phyloP scores from a whole-genome alignment of 2,329 filamentous ascomycete species.

The Penicillium sp. region DNA sequence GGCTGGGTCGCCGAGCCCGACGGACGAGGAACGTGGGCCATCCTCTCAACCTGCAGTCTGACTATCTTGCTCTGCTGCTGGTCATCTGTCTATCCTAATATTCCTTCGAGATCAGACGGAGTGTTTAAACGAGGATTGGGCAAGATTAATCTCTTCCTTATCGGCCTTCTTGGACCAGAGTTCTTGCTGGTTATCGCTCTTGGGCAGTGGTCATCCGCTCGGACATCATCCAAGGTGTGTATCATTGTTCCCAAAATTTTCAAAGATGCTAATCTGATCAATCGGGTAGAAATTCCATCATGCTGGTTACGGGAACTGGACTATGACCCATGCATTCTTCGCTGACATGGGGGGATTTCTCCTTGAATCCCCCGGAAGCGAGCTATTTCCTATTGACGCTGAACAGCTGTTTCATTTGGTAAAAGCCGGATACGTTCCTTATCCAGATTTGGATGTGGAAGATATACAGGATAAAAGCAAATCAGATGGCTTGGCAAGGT shows the following conservation, averaged over 20 bases:
- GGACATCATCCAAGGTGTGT: conserved; percentile 6
- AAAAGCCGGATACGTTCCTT: background rate
- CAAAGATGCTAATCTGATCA: too few species aligned
- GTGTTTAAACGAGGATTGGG: background rate
- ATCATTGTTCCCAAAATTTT: background rate
- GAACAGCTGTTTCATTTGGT: conserved; percentile 6
- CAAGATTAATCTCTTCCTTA: conserved; percentile 4
- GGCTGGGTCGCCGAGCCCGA: conserved; percentile 12
- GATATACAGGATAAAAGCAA: conserved; percentile 7
- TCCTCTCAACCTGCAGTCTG: conserved; percentile 9
- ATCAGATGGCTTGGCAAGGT: conserved; percentile 5
- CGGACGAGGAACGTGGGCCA: conserved; percentile 7
- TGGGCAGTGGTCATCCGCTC: conserved; percentile 12
- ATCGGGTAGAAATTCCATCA: too few species aligned
- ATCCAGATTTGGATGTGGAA: conserved; percentile 4
- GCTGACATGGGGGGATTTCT: conserved; percentile 10
- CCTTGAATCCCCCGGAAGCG: conserved; percentile 3
- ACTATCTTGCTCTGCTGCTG: conserved; percentile 12
- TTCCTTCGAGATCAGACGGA: background rate
- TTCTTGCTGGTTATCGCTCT: conserved; percentile 5
- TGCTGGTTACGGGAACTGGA: background rate
- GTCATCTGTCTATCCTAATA: conserved; percentile 12
- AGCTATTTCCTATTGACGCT: conserved; percentile 7
- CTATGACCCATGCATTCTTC: conserved; percentile 7
- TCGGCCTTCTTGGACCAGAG: conserved; percentile 6